Evolutionary conservation across 2,329 filamentous ascomycete genomes (phyloP).

Genomic region (Thielaviopsis musarum): DNA sequence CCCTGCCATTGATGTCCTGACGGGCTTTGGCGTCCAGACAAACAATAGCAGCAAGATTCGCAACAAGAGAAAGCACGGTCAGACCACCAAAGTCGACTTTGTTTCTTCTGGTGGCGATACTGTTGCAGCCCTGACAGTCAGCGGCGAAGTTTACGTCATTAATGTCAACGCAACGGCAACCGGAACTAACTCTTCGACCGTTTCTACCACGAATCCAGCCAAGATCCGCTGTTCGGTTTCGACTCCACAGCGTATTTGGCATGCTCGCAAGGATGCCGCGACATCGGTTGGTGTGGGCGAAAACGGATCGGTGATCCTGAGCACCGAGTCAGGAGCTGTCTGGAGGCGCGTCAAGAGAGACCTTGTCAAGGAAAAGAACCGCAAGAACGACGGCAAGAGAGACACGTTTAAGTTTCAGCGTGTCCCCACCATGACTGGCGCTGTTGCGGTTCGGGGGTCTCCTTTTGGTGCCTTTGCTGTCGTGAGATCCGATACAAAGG

Average conservation of each 20-base stretch:
- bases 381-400: conserved; percentile 38
- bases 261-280: conserved; percentile 70
- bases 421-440: conserved; percentile 72
- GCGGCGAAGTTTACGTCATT: conserved; percentile 79
- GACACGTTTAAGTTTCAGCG: conserved; percentile 95
- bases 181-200: conserved; percentile 39
- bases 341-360: conserved; percentile 75
- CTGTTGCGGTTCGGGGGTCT: conserved; percentile 71
- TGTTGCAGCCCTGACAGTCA: conserved; percentile 70
- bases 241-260: conserved; percentile 70
- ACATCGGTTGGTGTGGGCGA: conserved; percentile 78
- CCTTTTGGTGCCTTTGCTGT: conserved; percentile 81
- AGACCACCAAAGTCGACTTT: conserved; percentile 44
- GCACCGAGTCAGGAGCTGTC: conserved; percentile 79
- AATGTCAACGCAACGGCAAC: conserved; percentile 55
- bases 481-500: conserved; percentile 66
- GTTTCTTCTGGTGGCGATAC: conserved; percentile 79
- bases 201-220: conserved; percentile 79
- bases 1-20: conserved; percentile 52
- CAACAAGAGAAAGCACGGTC: conserved; percentile 41
- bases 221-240: conserved; percentile 78
- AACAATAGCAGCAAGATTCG: not conserved
- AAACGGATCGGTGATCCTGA: conserved; percentile 86
- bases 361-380: conserved; percentile 55
- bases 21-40: conserved; percentile 28